Evolutionary conservation across 2,329 filamentous ascomycete genomes (phyloP), one percentile per base, ranked within the genome.

Genomic region (Zopfia rhizophila): DNA sequence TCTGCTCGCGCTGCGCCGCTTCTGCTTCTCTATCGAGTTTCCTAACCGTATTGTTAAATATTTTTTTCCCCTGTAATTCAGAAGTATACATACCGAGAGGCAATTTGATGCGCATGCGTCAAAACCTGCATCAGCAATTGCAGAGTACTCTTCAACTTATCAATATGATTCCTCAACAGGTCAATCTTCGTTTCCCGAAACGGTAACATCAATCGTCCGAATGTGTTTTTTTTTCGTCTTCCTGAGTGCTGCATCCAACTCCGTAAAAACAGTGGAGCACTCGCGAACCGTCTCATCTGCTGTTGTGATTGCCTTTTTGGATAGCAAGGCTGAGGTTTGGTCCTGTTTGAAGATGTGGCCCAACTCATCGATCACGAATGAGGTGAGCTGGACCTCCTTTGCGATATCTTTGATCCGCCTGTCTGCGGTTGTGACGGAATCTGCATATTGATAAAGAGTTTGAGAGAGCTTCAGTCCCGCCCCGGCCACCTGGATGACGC

Each of bases 121-220:
- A 67, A 51, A 13, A 66, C 63, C 18, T 62, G 53, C 59, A 67
- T 61, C 28, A 68, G 38, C 7, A 68, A 46, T 18, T 63, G 55
- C 29, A 68, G 35, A 11, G 65, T 66, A 31, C 56, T 64, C 41
- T 67, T 68, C 23, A 66, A 48, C 29, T 62, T 63, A 14, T 66
- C 63, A 13, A 68, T 61, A 28, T 67, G 62, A 16, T 38, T 60
- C 14, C 61, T 51, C 22, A 67, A 33, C 5, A 67, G 36, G 28
- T 65, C 59, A 7, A 68, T 61, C 38, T 66, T 67, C 5, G 43
- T 50, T n/a, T 68, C 64, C n/a, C 60, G 52, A 28, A 68, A 68
- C 1, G 65, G 64, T 8, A 65, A 27, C 45, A 58, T 61, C 3
- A 65, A 39, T n/a, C 56, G 49, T 5, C 61, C 56, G 12, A 65